A percentile compares a stretch with the other conserved stretches of the same genome.
phyloP scores from a whole-genome alignment of 2,329 filamentous ascomycete genomes.

The Fusarium virguliforme region DNA sequence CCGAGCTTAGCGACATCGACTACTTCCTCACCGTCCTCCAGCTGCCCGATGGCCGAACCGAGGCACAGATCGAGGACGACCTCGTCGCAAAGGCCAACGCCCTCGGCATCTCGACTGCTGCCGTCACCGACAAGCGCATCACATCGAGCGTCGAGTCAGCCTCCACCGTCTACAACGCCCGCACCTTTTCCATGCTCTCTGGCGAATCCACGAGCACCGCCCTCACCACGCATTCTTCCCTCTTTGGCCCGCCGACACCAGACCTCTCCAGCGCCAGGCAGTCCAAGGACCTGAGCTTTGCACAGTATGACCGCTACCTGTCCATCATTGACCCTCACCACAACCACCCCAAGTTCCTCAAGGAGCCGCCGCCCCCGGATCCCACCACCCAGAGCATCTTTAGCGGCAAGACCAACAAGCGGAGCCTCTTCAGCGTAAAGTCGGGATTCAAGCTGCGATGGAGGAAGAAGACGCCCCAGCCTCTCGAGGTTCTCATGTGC shows the following conservation, averaged over 20 bases:
- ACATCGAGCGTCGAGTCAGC: constrained; percentile 61
- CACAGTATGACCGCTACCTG: constrained; percentile 69
- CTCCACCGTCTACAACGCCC: constrained; percentile 61
- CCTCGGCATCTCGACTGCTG: constrained; percentile 55
- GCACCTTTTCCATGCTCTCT: constrained; percentile 63
- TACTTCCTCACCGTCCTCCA: constrained; percentile 61
- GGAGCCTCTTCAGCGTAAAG: constrained; percentile 63
- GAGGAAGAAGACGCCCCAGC: constrained; percentile 57
- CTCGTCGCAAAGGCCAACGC: constrained; percentile 56
- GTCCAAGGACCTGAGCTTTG: constrained; percentile 63
- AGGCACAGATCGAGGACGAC: constrained; percentile 59
- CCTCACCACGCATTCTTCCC: constrained; percentile 62
- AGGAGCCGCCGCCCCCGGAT: constrained; percentile 53
- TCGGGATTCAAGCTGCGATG: constrained; percentile 63
- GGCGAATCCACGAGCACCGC: constrained; percentile 60
- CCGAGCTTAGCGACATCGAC: constrained; percentile 60
- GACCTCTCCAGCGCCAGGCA: constrained; percentile 46
- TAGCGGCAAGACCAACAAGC: constrained; percentile 61
- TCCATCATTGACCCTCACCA: constrained; percentile 62
- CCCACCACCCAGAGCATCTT: constrained; percentile 60
- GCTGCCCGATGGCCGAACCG: constrained; percentile 54
- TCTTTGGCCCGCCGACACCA: constrained; percentile 51
- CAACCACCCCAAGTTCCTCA: constrained; percentile 61
- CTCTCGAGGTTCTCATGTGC: constrained; percentile 52
- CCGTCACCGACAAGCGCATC: constrained; percentile 55